A percentile compares a stretch with the other conserved stretches of the same genome.
Conservation (phyloP, 768 basidiomycete species). For the Macrolepiota dolichaula region DNA sequence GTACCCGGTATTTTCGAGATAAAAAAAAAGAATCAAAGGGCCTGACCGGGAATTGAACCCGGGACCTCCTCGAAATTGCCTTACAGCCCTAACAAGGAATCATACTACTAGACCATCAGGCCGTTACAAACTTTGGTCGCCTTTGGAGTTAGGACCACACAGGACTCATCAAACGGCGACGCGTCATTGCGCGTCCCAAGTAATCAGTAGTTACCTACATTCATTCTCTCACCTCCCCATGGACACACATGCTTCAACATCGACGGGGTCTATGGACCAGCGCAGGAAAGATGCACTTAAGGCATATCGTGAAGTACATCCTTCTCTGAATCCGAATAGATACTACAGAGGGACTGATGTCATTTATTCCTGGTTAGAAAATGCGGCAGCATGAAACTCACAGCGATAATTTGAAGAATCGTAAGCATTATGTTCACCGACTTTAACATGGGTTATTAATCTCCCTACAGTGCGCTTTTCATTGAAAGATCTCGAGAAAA, state of each 20-base stretch:
- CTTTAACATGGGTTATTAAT: not conserved
- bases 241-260: slow-evolving; percentile 50
- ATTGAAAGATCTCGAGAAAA: slow-evolving; percentile 84
- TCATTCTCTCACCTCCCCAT: slow-evolving; percentile 26
- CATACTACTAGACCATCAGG: slow-evolving; percentile 58
- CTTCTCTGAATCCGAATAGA: not conserved
- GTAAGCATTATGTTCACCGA: slow-evolving; percentile 45
- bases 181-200: slow-evolving; percentile 39
- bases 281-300: slow-evolving; percentile 72
- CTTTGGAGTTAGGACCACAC: not conserved
- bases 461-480: slow-evolving; percentile 74
- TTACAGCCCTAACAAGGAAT: slow-evolving; percentile 53
- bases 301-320: slow-evolving; percentile 66
- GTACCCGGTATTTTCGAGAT: too few relatives aligned
- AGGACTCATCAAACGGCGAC: slow-evolving; percentile 13
- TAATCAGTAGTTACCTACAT: slow-evolving; percentile 9
- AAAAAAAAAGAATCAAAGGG: too few relatives aligned
- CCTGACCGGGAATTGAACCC: slow-evolving; percentile 87
- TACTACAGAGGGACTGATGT: slow-evolving; percentile 3
- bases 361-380: slow-evolving; percentile 58
- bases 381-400: slow-evolving; percentile 86
- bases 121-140: slow-evolving; percentile 16
- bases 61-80: slow-evolving; percentile 69
- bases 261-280: slow-evolving; percentile 62
- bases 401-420: slow-evolving; percentile 85